Base-by-base conservation (phyloP, 176 grass and related monocot species). In the Avena insularis region DNA sequence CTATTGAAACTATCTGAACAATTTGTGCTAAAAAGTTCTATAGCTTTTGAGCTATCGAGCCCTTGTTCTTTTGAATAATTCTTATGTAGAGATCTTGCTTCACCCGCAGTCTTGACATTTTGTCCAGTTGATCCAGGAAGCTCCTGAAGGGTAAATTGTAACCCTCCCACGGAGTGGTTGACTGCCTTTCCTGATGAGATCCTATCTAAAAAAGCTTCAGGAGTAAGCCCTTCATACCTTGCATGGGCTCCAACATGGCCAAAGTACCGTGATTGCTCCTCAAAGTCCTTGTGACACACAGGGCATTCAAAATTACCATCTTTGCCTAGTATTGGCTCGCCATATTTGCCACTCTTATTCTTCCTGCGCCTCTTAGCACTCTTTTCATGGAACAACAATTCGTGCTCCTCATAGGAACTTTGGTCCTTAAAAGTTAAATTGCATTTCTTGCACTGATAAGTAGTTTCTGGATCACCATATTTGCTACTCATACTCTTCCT, bases 261-360 rank as follows among this genome's bases (percentile, higher is more conserved):
- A 51, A 87, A 89, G 63, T 94, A 99, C 46, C 70, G 92, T 50
- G 90, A 85, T 87, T 92, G 87, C 78, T 97, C 84, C 40, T 90
- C 73, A 72, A 97, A 99, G 49, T 51, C 91, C 87, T 97, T 92
- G 48, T 64, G 76, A 80, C 97, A 99, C 67, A 94, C 65, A 63
- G 91, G 94, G 31, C 97, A 99, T 87, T 92, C 88, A 83, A 90
- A 95, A 57, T 93, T 93, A 12, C 97, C 94, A 89, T 97, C 94
- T 82, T 93, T 93, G 12, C 92, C 87, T 47, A 88, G 49, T 51
- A 93, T 47, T 50, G 80, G 77, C 87, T 85, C 40, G 40, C 88
- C 89, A 68, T 85, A 84, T 85, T 89, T 92, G 19, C 79, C 50
- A 92, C 9, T 66, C 36, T 83, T 59, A 92, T 9, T 66, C 49